These are phyloP conservation scores for Lactarius trivialis DNA, from an alignment of 768 basidiomycete genomes.

Conservation along the genomic window DNA sequence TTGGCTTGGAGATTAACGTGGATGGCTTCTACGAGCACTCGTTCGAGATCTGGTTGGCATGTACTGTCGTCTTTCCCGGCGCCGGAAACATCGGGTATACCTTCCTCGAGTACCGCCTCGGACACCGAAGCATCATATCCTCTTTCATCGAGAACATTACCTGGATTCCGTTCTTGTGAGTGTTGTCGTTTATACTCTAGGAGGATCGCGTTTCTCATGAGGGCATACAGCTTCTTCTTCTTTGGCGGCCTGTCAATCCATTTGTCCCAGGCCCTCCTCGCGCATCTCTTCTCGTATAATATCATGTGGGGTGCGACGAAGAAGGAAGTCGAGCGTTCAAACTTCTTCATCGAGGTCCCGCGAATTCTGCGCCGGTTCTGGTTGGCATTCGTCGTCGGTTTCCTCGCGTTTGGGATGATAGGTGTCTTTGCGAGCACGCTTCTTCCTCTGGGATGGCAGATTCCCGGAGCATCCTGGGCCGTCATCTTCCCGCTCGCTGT, in stretches of 20 bases:
- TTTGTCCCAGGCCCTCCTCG: constrained; percentile 45
- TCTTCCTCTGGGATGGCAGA: constrained; percentile 58
- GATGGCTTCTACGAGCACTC: constrained; percentile 68
- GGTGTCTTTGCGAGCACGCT: constrained; percentile 47
- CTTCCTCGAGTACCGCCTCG: constrained; percentile 62
- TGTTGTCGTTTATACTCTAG: constrained; percentile 22
- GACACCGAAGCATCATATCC: constrained; percentile 44
- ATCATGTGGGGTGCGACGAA: constrained; percentile 54
- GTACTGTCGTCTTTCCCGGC: constrained; percentile 62
- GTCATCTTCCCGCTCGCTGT: constrained; percentile 69
- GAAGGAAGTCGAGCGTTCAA: constrained; percentile 83
- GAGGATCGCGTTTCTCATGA: background rate
- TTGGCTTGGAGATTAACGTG: constrained; percentile 52
- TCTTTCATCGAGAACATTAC: constrained; percentile 52
- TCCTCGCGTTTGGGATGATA: constrained; percentile 46
- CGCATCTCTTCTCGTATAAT: constrained; percentile 54
- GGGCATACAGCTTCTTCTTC: constrained; percentile 40
- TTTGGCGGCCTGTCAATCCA: constrained; percentile 53
- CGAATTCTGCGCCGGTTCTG: constrained; percentile 77
- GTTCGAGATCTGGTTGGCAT: constrained; percentile 70
- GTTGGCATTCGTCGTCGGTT: constrained; percentile 50
- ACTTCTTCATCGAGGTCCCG: constrained; percentile 89
- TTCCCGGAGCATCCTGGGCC: constrained; percentile 61
- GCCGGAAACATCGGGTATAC: constrained; percentile 65
- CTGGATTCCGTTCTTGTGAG: constrained; percentile 74